Evolutionary conservation across 805 yeast species (phyloP), one percentile per base, ranked within the genome.

Genomic region (Kazachstania bromeliacearum): DNA sequence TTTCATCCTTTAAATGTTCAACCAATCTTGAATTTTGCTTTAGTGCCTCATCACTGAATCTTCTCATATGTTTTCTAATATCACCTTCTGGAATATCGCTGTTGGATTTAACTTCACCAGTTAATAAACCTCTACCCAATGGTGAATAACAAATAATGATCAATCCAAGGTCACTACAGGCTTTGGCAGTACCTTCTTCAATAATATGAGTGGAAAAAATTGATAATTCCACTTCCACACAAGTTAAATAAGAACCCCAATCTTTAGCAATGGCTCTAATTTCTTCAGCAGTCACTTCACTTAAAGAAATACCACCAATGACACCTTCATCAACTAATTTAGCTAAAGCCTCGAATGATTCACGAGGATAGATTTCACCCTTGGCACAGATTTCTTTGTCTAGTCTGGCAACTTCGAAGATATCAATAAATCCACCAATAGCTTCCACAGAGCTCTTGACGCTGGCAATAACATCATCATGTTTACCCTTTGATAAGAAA

Each of bases 81-180:
- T 80, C 89, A 28, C 71, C 78, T 28, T 63, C 63, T 9, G 77
- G 72, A 25, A 80, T 50, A 36, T 73, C 77, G 0, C 56, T 50
- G 17, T 59, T 47, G 18, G 59, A 73, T 23, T 23, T 23, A 36
- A 77, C 59, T 23, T 51, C 43, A 37, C 92, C 94, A 3, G 89
- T 77, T 36, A 87, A 66, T 40, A 79, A 63, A 1, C 95, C 95
- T 48, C 83, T 70, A 8, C 85, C 79, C 37, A 87, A 66, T 19
- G 96, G 96, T 21, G 94, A 80, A 59, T 87, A 87, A 17, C 87
- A 83, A 40, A 83, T 65, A 20, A 84, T 64, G 10, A 89, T 81
- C 38, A 87, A 71, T 12, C 66, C 66, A 22, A 67, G 59, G 42
- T 78, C 74, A 14, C 71, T 67, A 44, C 79, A 73, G 6, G 71